Percentiles rank a stretch among this genome's conserved stretches.
Evolutionary conservation across 441 rosid species (phyloP).

Genomic region (Geranium incanum): DNA sequence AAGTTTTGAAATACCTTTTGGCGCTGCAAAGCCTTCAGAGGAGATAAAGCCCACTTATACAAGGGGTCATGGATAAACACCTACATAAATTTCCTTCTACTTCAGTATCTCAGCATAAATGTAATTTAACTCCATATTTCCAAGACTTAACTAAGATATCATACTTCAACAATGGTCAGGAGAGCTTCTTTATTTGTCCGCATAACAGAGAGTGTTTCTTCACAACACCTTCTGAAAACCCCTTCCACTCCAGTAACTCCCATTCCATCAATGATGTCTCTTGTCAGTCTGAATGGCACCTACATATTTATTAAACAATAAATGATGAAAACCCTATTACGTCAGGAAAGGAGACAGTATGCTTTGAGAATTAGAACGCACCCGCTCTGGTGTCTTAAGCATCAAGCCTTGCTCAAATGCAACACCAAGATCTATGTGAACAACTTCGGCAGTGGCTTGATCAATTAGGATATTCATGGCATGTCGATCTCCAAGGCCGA

Average conservation of each 20-base stretch:
- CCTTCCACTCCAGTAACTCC: slow-evolving; percentile 98
- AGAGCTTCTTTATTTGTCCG: slow-evolving; percentile 94
- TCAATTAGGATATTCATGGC: slow-evolving; percentile 88
- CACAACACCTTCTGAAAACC: slow-evolving; percentile 91
- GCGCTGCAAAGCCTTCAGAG: slow-evolving; percentile 95
- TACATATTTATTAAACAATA: slow-evolving; percentile 26
- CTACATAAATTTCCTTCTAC: slow-evolving; percentile 37
- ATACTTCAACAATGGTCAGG: slow-evolving; percentile 88
- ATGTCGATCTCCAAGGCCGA: slow-evolving; percentile 98
- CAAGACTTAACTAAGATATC: slow-evolving; percentile 10
- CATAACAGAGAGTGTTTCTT: slow-evolving; percentile 91
- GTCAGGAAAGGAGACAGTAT: slow-evolving; percentile 13
- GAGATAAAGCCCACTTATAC: slow-evolving; percentile 97
- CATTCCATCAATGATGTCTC: slow-evolving; percentile 95
- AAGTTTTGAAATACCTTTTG: slow-evolving; percentile 62
- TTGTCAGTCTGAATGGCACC: slow-evolving; percentile 96
- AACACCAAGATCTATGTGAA: slow-evolving; percentile 98
- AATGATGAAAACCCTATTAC: slow-evolving; percentile 17
- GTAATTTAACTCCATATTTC: background rate
- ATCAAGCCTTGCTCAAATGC: slow-evolving; percentile 98
- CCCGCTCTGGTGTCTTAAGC: slow-evolving; percentile 98
- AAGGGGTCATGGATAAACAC: slow-evolving; percentile 97
- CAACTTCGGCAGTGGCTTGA: slow-evolving; percentile 95
- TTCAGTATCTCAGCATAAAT: background rate
- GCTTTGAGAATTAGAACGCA: slow-evolving; percentile 21